These are phyloP conservation scores for Geum urbanum DNA, from an alignment of 306 rosid genomes.

Conservation along the genomic window DNA sequence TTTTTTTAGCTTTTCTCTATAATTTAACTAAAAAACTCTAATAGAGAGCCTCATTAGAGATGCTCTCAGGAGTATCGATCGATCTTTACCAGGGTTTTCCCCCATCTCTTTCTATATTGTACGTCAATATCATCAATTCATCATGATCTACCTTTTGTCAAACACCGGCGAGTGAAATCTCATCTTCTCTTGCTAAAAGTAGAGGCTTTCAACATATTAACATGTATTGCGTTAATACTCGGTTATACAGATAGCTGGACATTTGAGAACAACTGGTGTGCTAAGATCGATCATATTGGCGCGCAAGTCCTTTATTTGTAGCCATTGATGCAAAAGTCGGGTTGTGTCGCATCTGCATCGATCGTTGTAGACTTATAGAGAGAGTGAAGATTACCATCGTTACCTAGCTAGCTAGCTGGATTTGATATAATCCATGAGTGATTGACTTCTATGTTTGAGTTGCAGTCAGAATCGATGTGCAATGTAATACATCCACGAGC, in stretches of 20 bases:
- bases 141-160: neutral
- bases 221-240: neutral
- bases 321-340: constrained; percentile 12
- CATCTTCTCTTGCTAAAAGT: neutral
- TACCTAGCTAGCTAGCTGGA: neutral
- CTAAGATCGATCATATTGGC: neutral
- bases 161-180: neutral
- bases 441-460: constrained; percentile 1
- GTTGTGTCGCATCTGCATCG: neutral
- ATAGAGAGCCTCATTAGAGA: no score
- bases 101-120: neutral
- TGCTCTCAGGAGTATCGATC: neutral
- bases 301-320: neutral
- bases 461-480: constrained; percentile 1
- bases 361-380: neutral
- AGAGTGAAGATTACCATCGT: neutral
- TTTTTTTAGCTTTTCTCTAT: no score
- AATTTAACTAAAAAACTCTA: no score
- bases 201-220: neutral
- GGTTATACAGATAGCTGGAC: neutral
- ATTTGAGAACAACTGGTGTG: neutral
- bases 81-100: neutral
- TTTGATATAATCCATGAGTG: neutral
- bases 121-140: constrained; percentile 2
- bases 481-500: no score